phyloP scores from a whole-genome alignment of 2,329 filamentous ascomycete genomes.

The Berkeleyomyces rouxiae region DNA sequence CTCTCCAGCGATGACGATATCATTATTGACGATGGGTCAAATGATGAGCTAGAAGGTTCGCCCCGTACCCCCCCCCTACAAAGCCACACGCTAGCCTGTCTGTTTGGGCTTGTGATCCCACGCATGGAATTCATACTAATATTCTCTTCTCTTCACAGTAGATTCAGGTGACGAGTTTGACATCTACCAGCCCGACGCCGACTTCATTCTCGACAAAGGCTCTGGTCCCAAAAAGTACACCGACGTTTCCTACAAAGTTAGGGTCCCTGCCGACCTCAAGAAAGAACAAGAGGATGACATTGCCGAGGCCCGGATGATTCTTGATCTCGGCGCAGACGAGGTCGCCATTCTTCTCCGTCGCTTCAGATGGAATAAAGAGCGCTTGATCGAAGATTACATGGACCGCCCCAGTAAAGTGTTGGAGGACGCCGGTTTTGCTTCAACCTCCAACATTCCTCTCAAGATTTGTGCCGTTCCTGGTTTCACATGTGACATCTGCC shows the following conservation, averaged over 20 bases:
- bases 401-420: conserved; percentile 65
- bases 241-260: conserved; percentile 71
- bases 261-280: conserved; percentile 65
- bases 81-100: too few relatives aligned
- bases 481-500: conserved; percentile 92
- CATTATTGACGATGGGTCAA: conserved; percentile 36
- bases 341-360: conserved; percentile 78
- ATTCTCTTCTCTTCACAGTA: background rate
- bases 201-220: conserved; percentile 25
- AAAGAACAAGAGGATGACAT: conserved; percentile 73
- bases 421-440: conserved; percentile 67
- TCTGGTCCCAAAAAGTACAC: conserved; percentile 51
- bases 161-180: conserved; percentile 14
- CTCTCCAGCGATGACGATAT: conserved; percentile 55
- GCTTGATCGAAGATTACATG: conserved; percentile 92
- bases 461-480: conserved; percentile 54
- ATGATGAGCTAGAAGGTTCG: conserved; percentile 5
- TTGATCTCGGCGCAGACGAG: conserved; percentile 77
- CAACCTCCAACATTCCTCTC: conserved; percentile 42
- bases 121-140: background rate
- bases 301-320: conserved; percentile 76
- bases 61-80: background rate
- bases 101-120: too few relatives aligned
- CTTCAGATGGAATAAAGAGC: conserved; percentile 92
- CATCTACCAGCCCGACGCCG: background rate